These are phyloP conservation scores for Plasmodium falciparum DNA, from an alignment of 169 alveolate genomes.

Conservation along the genomic window DNA sequence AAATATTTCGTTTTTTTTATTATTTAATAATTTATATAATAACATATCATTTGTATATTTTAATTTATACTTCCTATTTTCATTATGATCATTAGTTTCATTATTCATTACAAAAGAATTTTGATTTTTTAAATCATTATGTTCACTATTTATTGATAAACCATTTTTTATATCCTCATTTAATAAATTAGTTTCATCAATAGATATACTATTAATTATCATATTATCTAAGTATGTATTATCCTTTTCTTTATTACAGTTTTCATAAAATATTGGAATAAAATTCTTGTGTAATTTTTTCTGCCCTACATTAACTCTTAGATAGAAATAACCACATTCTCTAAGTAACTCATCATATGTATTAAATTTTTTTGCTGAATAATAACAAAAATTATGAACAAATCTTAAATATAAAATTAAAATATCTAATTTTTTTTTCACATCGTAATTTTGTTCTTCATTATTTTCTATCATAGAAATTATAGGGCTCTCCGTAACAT, in stretches of 20 bases:
- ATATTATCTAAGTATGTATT: not conserved
- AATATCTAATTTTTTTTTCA: conserved; percentile 40
- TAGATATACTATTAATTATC: not conserved
- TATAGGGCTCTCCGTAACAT: conserved; percentile 28
- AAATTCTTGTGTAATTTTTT: conserved; percentile 25
- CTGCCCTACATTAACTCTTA: conserved; percentile 40
- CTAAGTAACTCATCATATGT: conserved; percentile 73
- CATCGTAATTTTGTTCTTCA: not conserved
- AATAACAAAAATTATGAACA: conserved; percentile 73
- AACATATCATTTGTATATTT: too few species aligned
- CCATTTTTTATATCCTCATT: not conserved
- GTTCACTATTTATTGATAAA: not conserved
- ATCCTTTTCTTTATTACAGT: conserved; percentile 33
- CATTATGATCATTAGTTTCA: not conserved
- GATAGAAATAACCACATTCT: conserved; percentile 70
- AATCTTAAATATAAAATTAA: conserved; percentile 45
- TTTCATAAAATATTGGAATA: conserved; percentile 63
- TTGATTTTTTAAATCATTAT: too few species aligned
- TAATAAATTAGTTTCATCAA: not conserved
- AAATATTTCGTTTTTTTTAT: conserved; percentile 16
- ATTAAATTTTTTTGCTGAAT: conserved; percentile 67
- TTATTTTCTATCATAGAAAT: conserved; percentile 36
- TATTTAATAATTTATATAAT: not conserved
- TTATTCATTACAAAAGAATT: not conserved
- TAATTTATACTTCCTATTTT: not conserved